phyloP scores from a whole-genome alignment of 805 yeast species.

The Lipomyces kockii region DNA sequence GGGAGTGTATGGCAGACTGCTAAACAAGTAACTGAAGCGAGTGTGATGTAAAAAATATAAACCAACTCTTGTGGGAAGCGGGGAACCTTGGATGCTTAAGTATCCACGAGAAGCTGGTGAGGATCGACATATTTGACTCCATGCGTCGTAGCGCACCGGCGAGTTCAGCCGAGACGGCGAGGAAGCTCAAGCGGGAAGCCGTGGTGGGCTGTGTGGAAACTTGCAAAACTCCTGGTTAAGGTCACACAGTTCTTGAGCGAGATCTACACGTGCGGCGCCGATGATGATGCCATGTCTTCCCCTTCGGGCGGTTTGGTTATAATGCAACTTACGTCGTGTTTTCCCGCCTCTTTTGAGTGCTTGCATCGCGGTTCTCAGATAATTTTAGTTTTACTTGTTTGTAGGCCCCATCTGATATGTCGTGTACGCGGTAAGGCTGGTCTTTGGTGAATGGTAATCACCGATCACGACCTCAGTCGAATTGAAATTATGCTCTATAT shows the following conservation, averaged over 20 bases:
- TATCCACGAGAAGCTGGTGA: neutral
- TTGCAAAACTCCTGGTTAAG: too few species aligned
- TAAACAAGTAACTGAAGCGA: neutral
- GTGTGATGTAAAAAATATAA: neutral
- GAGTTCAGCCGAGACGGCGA: neutral
- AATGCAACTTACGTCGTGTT: neutral
- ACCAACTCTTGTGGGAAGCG: neutral
- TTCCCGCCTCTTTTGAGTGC: neutral
- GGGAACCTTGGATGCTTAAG: neutral
- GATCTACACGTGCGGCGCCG: neutral
- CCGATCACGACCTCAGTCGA: neutral
- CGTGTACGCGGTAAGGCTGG: neutral
- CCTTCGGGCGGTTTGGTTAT: neutral
- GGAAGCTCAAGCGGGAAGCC: neutral
- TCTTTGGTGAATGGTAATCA: neutral
- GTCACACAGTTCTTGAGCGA: too few species aligned
- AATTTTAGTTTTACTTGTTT: neutral
- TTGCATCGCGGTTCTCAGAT: neutral
- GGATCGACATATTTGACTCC: neutral
- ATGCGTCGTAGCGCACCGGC: neutral
- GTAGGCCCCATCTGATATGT: too few species aligned
- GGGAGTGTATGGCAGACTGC: neutral
- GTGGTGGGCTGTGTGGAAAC: neutral
- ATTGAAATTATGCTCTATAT: neutral
- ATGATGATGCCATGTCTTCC: neutral